These are phyloP conservation scores for Mycosphaerella sp. DNA, from an alignment of 2,329 filamentous ascomycete species.

Conservation along the genomic window DNA sequence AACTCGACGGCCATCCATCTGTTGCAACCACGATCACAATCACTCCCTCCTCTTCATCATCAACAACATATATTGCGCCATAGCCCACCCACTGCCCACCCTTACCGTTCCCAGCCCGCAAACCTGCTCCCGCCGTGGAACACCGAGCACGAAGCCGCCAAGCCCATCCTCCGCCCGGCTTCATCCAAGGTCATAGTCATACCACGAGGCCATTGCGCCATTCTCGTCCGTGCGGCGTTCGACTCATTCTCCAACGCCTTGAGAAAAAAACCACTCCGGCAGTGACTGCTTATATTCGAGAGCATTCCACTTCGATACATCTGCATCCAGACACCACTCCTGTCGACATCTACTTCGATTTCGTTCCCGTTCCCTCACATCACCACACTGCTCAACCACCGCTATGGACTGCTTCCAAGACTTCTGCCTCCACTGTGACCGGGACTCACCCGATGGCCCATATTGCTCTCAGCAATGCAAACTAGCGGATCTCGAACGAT, in stretches of 20 bases:
- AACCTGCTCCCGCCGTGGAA: slow-evolving; percentile 1
- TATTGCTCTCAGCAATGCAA: slow-evolving; percentile 94
- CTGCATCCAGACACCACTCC: not conserved
- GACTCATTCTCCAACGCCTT: slow-evolving; percentile 15
- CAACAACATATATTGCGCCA: slow-evolving; percentile 7
- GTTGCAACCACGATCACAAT: not conserved
- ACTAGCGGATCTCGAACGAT: slow-evolving; percentile 76
- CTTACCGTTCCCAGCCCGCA: too few species aligned
- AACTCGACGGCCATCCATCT: not conserved
- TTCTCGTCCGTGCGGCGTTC: slow-evolving; percentile 18
- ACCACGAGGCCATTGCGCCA: slow-evolving; percentile 23
- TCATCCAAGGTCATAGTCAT: slow-evolving; percentile 8
- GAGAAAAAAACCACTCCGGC: slow-evolving; percentile 11
- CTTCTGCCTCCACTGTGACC: slow-evolving; percentile 92
- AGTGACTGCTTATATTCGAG: slow-evolving; percentile 7
- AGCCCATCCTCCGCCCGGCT: not conserved
- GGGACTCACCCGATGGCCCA: slow-evolving; percentile 72
- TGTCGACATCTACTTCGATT: not conserved
- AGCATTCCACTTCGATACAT: slow-evolving; percentile 1
- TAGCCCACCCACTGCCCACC: too few species aligned
- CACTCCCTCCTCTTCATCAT: slow-evolving; percentile 11
- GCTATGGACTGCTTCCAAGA: slow-evolving; percentile 70
- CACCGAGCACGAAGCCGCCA: slow-evolving; percentile 5
- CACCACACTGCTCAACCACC: slow-evolving; percentile 1
- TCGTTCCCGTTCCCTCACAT: not conserved